Evolutionary conservation across 805 yeast species (phyloP).

Genomic region (Saccharomyces mikatae): DNA sequence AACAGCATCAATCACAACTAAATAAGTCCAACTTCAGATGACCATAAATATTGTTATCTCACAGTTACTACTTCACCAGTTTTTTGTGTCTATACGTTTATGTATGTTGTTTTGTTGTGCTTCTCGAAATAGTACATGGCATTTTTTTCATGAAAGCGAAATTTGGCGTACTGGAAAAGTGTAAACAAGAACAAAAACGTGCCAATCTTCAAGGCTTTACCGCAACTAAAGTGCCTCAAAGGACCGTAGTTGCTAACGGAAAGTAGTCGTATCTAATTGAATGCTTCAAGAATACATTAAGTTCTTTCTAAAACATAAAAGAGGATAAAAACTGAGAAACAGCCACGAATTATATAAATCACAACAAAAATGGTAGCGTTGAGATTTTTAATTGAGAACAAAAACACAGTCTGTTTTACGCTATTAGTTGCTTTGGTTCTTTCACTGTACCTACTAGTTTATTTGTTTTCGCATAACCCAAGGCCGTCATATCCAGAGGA

Average conservation of each 20-base stretch:
- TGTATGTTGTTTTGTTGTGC: neutral
- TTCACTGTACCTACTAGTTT: slow-evolving; percentile 35
- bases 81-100: neutral
- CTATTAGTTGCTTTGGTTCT: slow-evolving; percentile 2
- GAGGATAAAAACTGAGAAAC: neutral
- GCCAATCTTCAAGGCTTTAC: neutral
- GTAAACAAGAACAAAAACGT: neutral
- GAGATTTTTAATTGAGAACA: neutral
- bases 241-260: neutral
- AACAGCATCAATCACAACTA: neutral
- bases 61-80: neutral
- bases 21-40: neutral
- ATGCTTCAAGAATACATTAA: neutral
- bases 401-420: neutral
- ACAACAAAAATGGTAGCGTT: neutral
- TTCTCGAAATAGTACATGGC: neutral
- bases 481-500: slow-evolving; percentile 49
- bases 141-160: neutral
- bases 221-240: neutral
- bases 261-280: neutral
- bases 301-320: neutral
- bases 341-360: neutral
- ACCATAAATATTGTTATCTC: neutral
- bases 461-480: slow-evolving; percentile 55
- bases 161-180: neutral